Conservation (phyloP, 2,329 filamentous ascomycete genomes). For the Volutella citrinella region DNA sequence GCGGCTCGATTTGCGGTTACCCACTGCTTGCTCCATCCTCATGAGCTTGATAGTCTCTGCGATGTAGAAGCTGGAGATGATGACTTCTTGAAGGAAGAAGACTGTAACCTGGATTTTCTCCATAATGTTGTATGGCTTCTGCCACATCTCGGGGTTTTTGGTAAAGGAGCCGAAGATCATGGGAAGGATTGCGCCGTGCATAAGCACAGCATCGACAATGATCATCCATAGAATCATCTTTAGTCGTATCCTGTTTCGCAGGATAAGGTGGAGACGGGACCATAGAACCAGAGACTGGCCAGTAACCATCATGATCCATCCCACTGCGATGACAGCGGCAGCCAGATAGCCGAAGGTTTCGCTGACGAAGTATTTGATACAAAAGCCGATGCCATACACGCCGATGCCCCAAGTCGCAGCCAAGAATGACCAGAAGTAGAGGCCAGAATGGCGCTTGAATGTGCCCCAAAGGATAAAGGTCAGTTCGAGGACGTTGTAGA, state of each 20-base stretch:
- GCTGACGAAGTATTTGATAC: slow-evolving; percentile 36
- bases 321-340: slow-evolving; percentile 17
- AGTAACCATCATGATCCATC: slow-evolving; percentile 51
- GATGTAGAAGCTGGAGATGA: slow-evolving; percentile 53
- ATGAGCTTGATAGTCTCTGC: slow-evolving; percentile 49
- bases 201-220: slow-evolving; percentile 47
- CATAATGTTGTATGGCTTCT: slow-evolving; percentile 39
- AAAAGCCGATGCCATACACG: slow-evolving; percentile 42
- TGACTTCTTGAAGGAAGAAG: slow-evolving; percentile 54
- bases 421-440: slow-evolving; percentile 40
- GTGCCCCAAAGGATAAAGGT: slow-evolving; percentile 33
- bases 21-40: slow-evolving; percentile 35
- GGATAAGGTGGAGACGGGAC: slow-evolving; percentile 59
- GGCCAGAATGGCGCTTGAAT: slow-evolving; percentile 32
- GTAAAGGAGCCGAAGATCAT: slow-evolving; percentile 52
- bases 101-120: slow-evolving; percentile 55
- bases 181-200: slow-evolving; percentile 53
- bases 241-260: slow-evolving; percentile 47
- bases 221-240: slow-evolving; percentile 55
- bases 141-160: slow-evolving; percentile 14
- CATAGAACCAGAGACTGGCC: slow-evolving; percentile 61
- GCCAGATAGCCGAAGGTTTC: slow-evolving; percentile 19
- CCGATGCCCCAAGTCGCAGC: slow-evolving; percentile 32
- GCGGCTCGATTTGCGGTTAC: slow-evolving; percentile 18
- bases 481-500: slow-evolving; percentile 36